Evolutionary conservation across 2,329 filamentous ascomycete genomes (phyloP), one percentile per base, ranked within the genome.

Genomic region (Aspergillus fijiensis): DNA sequence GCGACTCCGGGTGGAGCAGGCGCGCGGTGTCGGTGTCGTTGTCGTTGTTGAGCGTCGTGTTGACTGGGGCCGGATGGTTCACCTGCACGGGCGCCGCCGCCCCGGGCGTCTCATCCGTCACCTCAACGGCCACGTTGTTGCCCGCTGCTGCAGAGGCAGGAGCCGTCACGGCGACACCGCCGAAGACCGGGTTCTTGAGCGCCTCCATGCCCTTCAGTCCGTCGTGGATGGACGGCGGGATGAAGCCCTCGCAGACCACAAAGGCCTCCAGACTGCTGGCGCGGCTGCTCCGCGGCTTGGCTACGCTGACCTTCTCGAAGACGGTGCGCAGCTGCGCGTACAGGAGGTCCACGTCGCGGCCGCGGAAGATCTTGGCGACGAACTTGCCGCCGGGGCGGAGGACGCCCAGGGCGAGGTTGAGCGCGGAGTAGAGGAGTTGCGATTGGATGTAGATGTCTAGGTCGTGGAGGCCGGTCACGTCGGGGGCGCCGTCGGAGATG

Each of bases 371-470:
- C 81, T 99, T 99, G 61, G 95, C 95, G 7, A 99, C 94, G 69
- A 99, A 99, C 71, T 92, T 96, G 63, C 95, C 95, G 49, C 95
- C 95, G 0, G 93, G 93, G 61, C 90, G 90, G 23, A 99, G 85
- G 12, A 99, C 92, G 72, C 94, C 96, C 12, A 97, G 86, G 0
- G 95, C 92, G 2, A 99, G 86, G 74, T 97, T 96, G 21, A 99
- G 85, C 0, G 95, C 95, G 0, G 94, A 92, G 76, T 96, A 97
- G 53, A 99, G 88, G 9, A 99, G 84, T 77, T 98, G 95, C 9
- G 91, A 93, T 78, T 99, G 95, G 19, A 99, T 91, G 77, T 99
- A 99, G 67, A 98, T 98, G 77, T 99, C 95, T 39, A 99, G 86
- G 74, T 99, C 95, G 75, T 99, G 95, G 1, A 99, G 84, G 21